Conservation (phyloP, 169 alveolate genomes). For the Besnoitia besnoiti region DNA sequence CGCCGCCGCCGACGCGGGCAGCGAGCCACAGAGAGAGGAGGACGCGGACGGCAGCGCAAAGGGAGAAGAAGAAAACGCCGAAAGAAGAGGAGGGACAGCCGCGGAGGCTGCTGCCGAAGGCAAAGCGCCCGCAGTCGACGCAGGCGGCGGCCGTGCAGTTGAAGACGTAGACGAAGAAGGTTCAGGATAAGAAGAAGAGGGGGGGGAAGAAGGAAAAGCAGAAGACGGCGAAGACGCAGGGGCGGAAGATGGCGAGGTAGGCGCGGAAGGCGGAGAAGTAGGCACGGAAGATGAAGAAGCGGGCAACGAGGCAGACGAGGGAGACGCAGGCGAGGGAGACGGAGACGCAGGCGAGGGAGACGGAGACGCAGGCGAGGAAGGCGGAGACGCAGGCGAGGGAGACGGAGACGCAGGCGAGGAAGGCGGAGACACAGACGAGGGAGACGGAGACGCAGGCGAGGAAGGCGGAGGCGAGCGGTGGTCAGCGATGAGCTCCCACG, state of each 20-base stretch:
- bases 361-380: background rate
- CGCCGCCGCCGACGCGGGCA: slow-evolving; percentile 23
- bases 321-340: background rate
- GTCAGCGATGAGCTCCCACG: background rate
- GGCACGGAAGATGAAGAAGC: background rate
- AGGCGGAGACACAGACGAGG: background rate
- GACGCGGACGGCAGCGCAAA: background rate
- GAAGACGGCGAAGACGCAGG: background rate
- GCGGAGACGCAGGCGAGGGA: background rate
- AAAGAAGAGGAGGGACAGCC: slow-evolving; percentile 29
- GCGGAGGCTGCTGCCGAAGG: slow-evolving; percentile 42
- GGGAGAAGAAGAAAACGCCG: background rate
- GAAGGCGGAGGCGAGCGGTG: background rate
- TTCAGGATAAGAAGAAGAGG: background rate
- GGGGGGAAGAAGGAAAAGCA: background rate
- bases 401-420: background rate
- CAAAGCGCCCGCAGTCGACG: slow-evolving; percentile 32
- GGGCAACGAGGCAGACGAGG: too few relatives aligned
- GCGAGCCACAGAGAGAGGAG: slow-evolving; percentile 48
- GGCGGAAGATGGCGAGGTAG: background rate
- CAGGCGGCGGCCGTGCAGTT: slow-evolving; percentile 25
- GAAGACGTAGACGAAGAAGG: background rate
- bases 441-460: too few relatives aligned
- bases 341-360: background rate
- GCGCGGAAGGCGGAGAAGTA: background rate